These are phyloP conservation scores for Penicillium sp. DNA, from an alignment of 2,329 filamentous ascomycete species.

Conservation along the genomic window DNA sequence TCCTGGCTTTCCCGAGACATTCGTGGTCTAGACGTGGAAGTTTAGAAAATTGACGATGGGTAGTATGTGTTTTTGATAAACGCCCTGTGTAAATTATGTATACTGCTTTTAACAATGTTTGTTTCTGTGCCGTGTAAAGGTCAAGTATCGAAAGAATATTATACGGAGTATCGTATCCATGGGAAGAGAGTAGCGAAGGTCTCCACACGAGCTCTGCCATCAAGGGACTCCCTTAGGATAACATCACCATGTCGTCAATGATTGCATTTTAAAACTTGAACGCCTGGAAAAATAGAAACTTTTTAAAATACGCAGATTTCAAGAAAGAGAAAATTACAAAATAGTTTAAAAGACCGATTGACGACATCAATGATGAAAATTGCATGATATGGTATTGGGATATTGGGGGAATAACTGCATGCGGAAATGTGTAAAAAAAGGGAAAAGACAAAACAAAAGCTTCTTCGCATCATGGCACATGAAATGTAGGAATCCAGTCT, in stretches of 20 bases:
- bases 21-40: neutral
- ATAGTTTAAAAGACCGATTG: neutral
- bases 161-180: neutral
- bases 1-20: neutral
- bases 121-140: neutral
- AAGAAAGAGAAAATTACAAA: neutral
- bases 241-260: conserved; percentile 6
- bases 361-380: conserved; percentile 1
- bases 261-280: neutral
- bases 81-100: neutral
- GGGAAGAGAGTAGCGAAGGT: neutral
- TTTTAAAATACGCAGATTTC: neutral
- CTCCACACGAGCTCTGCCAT: neutral
- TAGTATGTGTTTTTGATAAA: neutral
- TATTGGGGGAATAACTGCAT: conserved; percentile 7
- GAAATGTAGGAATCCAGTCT: conserved; percentile 6
- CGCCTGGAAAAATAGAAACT: neutral
- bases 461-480: conserved; percentile 5
- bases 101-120: neutral
- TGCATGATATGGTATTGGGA: conserved; percentile 8
- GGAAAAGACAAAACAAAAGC: neutral
- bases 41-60: neutral
- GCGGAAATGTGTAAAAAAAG: conserved; percentile 4
- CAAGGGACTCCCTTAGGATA: neutral
- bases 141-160: neutral